Conservation (phyloP, 345 rosid species). For the Tarenaya hassleriana region DNA sequence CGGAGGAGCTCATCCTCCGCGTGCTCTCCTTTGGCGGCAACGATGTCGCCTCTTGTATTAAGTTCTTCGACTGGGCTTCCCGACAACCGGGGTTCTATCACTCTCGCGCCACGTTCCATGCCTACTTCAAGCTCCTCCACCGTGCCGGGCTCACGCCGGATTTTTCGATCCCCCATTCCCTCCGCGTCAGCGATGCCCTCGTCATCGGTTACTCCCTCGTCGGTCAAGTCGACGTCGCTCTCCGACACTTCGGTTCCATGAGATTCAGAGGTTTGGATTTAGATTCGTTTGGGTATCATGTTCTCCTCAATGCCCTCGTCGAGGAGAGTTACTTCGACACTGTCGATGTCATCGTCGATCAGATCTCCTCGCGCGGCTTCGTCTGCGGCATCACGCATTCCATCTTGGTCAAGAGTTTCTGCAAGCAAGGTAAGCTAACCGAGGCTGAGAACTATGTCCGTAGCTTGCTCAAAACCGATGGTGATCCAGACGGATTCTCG, state of each 20-base stretch:
- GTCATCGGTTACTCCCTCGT: conserved; percentile 75
- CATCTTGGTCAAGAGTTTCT: conserved; percentile 53
- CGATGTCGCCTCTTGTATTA: conserved; percentile 60
- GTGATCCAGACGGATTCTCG: conserved; percentile 30
- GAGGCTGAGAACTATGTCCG: conserved; percentile 54
- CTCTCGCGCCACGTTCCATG: conserved; percentile 54
- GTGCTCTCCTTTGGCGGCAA: conserved; percentile 46
- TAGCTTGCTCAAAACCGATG: conserved; percentile 21
- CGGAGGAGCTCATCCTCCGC: conserved; percentile 49
- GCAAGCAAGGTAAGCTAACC: conserved; percentile 48
- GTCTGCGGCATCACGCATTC: conserved; percentile 39
- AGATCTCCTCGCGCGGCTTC: conserved; percentile 52
- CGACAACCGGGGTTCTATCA: conserved; percentile 55
- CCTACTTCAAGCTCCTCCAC: conserved; percentile 64
- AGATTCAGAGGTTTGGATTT: conserved; percentile 71
- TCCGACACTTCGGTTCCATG: conserved; percentile 67
- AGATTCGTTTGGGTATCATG: conserved; percentile 52
- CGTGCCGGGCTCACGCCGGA: conserved; percentile 35
- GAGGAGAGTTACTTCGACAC: conserved; percentile 52
- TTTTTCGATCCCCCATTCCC: conserved; percentile 3
- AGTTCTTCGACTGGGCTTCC: conserved; percentile 94
- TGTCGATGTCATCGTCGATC: conserved; percentile 38
- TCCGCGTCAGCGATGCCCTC: conserved; percentile 44
- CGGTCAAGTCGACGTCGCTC: conserved; percentile 61
- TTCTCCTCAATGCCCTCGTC: conserved; percentile 66